phyloP scores from a whole-genome alignment of 1,139 yeast genomes.

The Debaryomyces sp. region DNA sequence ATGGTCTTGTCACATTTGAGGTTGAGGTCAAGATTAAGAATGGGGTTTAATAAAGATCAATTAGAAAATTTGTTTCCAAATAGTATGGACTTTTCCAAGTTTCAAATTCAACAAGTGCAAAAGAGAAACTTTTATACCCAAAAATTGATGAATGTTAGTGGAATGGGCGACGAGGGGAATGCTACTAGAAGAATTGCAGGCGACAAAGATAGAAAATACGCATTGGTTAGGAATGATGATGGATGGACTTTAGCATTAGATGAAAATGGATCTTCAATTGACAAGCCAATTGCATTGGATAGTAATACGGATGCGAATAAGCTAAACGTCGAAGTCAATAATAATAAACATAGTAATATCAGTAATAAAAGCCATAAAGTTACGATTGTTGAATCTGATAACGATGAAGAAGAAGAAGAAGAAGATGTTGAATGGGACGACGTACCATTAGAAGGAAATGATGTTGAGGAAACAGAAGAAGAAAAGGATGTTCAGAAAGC shows the following conservation, averaged over 20 bases:
- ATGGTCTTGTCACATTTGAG: conserved; percentile 84
- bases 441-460: conserved; percentile 36
- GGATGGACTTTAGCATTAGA: conserved; percentile 85
- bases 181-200: conserved; percentile 74
- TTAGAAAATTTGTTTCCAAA: conserved; percentile 78
- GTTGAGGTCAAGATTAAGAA: conserved; percentile 81
- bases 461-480: conserved; percentile 27
- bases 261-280: conserved; percentile 35
- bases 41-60: conserved; percentile 93
- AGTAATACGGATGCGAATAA: conserved; percentile 23
- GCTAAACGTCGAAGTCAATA: conserved; percentile 7
- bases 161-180: conserved; percentile 68
- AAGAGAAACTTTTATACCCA: conserved; percentile 91
- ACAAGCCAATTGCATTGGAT: conserved; percentile 49
- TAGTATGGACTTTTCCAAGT: conserved; percentile 86
- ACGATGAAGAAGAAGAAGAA: conserved; percentile 1
- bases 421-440: conserved; percentile 60
- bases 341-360: conserved; percentile 9
- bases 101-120: conserved; percentile 91
- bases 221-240: conserved; percentile 71
- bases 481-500: conserved; percentile 37
- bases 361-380: background rate
- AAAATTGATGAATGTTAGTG: conserved; percentile 79
- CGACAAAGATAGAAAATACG: conserved; percentile 76
- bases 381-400: background rate